Evolutionary conservation across 495 filamentous ascomycete genomes (phyloP), one percentile per base, ranked within the genome.

Genomic region (Xylaria nigripes): DNA sequence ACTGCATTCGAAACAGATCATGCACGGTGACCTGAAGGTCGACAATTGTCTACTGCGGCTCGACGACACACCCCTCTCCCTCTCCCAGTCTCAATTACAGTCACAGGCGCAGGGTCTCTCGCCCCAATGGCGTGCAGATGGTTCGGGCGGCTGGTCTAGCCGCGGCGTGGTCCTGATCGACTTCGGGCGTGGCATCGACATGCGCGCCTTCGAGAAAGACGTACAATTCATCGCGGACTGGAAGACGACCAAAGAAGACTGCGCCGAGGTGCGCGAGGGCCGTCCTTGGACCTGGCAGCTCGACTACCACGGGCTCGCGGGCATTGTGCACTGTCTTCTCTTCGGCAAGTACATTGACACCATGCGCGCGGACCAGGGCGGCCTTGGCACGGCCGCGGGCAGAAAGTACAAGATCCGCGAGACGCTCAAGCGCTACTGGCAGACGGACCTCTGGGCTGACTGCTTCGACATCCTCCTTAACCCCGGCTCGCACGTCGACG

Each of bases 341-440:
- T 97, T 96, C 65, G 93, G 93, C 6, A 87, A 87, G 62, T 96
- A 96, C 71, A 89, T 98, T 56, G 89, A 97, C 62, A 93, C 89
- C 15, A 71, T 81, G 10, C 74, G 76, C 2, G 77, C 76, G 4
- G 76, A 78, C 13, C 64, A 59, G 4, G 76, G 73, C 7, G 67
- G 74, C 0, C 70, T 72, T 12, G 72, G 71, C 45, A 75, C 75
- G 1, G 65, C 66, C n/a, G 74, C 70, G 0, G 76, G 73, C 13
- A 80, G 78, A 18, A 80, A 81, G 65, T 83, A 78, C 56, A 76
- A 75, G 34, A 83, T 95, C 50, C 78, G 81, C 27, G 89, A 94
- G 67, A 75, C 73, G 1, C 66, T 96, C 50, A 97, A 97, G 71
- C 68, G 93, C 21, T 96, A 96, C 66, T 97, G 93, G 93, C 90